Base-by-base conservation (phyloP, 2,329 filamentous ascomycete genomes). In the Lomentospora prolificans region DNA sequence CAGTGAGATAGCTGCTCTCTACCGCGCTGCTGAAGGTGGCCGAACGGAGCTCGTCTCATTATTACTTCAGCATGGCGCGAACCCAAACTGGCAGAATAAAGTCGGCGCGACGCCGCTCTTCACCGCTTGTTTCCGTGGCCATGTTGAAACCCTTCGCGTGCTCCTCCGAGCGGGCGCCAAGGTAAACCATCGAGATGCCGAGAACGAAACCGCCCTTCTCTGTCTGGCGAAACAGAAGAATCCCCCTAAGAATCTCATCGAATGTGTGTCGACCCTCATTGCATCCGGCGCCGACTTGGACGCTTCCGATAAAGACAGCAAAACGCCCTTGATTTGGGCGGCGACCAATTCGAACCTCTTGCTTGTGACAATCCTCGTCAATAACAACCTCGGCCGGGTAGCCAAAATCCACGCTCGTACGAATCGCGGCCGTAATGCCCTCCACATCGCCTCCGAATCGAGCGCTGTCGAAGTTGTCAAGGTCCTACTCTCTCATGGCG, bases 341-440 rank as follows among this genome's bases (percentile, higher is more conserved):
- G 66, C 67, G 2, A 61, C 64, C 0, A 65, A 69, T 28, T 62
- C 65, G 1, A 67, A 69, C 52, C 60, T 66, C 31, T 61, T 67
- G 25, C 65, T 67, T 8, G 63, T 67, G 5, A 62, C 66, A n/a
- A 67, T 69, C 61, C 62, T 69, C 24, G 62, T 69, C 4, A 51
- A 5, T 31, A 33, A 48, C 5, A 12, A 36, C 17, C 60, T 65
- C 8, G 67, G 68, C 53, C 61, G 59, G 10, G 61, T 61, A 10
- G 65, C 64, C 4, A 59, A 64, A 46, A 50, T 61, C 28, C 59
- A 64, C 27, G 60, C 64, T 0, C 63, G 63, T 41, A 64, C 65
- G 41, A 64, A 63, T 33, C 62, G 65, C 1, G 67, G 66, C 10
- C 66, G 65, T 5, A 69, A 64, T 1, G 61, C 67, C 0, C 58